Conservation (phyloP, 2,329 filamentous ascomycete genomes). For the Acarospora socialis region DNA sequence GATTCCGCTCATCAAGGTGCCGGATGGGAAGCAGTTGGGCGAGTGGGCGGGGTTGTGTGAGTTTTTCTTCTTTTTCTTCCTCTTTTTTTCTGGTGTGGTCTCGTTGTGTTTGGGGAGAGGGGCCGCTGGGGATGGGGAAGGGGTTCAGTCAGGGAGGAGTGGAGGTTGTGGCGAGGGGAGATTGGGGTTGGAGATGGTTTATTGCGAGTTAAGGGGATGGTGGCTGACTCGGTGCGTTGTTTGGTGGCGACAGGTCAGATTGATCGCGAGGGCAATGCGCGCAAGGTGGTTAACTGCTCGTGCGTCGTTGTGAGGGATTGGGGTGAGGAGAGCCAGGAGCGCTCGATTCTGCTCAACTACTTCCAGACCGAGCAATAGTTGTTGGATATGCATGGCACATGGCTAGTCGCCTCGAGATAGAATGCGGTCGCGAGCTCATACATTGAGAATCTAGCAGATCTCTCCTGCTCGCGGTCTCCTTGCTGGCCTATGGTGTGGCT, state of each 20-base stretch:
- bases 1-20: constrained; percentile 99
- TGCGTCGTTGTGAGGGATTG: constrained; percentile 99
- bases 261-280: constrained; percentile 97
- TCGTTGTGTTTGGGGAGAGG: not conserved
- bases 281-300: constrained; percentile 99
- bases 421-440: too few species aligned
- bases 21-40: constrained; percentile 98
- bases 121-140: constrained; percentile 11
- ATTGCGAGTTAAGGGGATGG: too few species aligned
- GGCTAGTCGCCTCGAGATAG: too few species aligned
- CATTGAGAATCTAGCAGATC: too few species aligned
- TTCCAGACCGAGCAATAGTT: constrained; percentile 66
- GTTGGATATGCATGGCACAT: constrained; percentile 2
- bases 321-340: constrained; percentile 99
- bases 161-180: too few species aligned
- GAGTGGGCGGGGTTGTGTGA: constrained; percentile 99
- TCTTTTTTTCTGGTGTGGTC: constrained; percentile 2
- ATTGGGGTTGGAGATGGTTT: too few species aligned
- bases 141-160: too few species aligned
- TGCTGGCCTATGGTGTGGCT: too few species aligned
- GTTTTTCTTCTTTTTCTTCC: constrained; percentile 30
- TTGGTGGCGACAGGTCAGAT: constrained; percentile 57
- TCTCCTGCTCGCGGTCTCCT: too few species aligned
- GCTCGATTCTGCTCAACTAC: constrained; percentile 98
- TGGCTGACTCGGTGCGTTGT: too few species aligned